Base-by-base conservation (phyloP, 768 basidiomycete genomes). In the Serendipita vermifera region DNA sequence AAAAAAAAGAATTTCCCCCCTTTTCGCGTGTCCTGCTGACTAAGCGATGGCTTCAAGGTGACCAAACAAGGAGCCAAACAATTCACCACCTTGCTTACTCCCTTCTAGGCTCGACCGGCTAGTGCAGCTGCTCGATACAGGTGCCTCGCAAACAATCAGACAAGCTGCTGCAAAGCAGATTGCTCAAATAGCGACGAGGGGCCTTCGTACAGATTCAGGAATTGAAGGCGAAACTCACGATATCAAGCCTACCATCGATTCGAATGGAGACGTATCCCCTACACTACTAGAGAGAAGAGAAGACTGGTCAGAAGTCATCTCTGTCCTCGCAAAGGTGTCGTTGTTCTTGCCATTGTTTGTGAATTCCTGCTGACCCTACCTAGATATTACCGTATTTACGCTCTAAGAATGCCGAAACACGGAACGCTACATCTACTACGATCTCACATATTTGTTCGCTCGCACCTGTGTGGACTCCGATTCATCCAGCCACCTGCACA, bases 141-240 rank as follows among this genome's bases (percentile, higher is more conserved):
- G 96, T 40, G 93, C 94, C 11, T 91, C 91, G 2, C 70, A 78
- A 38, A 85, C 86, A 51, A 85, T 99, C 61, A 80, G 93, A 66
- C 82, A 82, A 60, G 96, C 96, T n/a, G 94, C 96, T 0, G 93
- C 93, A 3, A 92, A 90, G 64, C 96, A 99, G 67, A 76, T 99
- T 40, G 92, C 92, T 0, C 88, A 93, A 60, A 75, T 99, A 54
- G 91, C 91, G 0, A 83, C 80, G 17, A 85, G 90, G 69, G 83
- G 83, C 61, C 85, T 96, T 58, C 81, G 82, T 57, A 82, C 77
- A 65, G 87, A 90, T 74, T 20, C 24, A n/a, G 46, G 46, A 15
- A 83, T 87, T 54, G 74, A 80, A n/a, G 71, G 82, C 61, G 84
- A 87, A 64, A 85, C 53, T 58, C 13, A 89, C 59, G 82, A 87